A percentile compares a stretch with the other conserved stretches of the same genome.
These are phyloP conservation scores for Arthroderma sp. DNA, from an alignment of 2,329 filamentous ascomycete genomes.

Conservation along the genomic window DNA sequence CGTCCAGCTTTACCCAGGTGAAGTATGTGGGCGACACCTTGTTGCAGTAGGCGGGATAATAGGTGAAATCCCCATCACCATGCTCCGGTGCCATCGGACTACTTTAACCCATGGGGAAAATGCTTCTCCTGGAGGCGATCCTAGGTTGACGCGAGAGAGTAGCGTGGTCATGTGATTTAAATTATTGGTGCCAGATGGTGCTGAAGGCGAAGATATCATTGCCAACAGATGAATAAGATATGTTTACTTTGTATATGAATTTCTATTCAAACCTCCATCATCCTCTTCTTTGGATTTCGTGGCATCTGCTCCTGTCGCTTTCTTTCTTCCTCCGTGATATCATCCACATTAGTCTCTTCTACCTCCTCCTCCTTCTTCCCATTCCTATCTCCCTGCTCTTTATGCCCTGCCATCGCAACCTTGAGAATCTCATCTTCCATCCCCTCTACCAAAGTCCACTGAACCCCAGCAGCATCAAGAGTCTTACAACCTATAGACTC, in stretches of 20 bases:
- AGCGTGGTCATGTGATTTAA: constrained; percentile 1
- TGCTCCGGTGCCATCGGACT: neutral
- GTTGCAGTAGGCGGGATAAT: constrained; percentile 50
- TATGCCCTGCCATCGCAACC: constrained; percentile 74
- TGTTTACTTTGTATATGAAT: neutral
- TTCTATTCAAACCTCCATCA: constrained; percentile 26
- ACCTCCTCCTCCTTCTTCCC: constrained; percentile 15
- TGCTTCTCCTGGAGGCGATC: neutral
- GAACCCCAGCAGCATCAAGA: constrained; percentile 58
- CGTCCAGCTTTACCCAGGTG: constrained; percentile 49
- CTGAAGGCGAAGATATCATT: neutral
- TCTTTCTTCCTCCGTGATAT: constrained; percentile 27
- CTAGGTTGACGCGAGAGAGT: neutral
- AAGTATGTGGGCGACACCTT: constrained; percentile 47
- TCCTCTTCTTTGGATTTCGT: constrained; percentile 34
- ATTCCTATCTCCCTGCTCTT: constrained; percentile 19
- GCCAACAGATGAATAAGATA: neutral
- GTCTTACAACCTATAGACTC: constrained; percentile 61
- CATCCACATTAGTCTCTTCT: constrained; percentile 24
- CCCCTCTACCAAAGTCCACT: constrained; percentile 59
- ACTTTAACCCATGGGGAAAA: neutral
- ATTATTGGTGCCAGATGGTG: neutral
- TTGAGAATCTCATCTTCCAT: constrained; percentile 68
- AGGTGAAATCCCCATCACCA: constrained; percentile 12
- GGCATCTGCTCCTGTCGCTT: constrained; percentile 24